These are phyloP conservation scores for Carallia pectinifolia DNA, from an alignment of 345 rosid genomes.

Conservation along the genomic window DNA sequence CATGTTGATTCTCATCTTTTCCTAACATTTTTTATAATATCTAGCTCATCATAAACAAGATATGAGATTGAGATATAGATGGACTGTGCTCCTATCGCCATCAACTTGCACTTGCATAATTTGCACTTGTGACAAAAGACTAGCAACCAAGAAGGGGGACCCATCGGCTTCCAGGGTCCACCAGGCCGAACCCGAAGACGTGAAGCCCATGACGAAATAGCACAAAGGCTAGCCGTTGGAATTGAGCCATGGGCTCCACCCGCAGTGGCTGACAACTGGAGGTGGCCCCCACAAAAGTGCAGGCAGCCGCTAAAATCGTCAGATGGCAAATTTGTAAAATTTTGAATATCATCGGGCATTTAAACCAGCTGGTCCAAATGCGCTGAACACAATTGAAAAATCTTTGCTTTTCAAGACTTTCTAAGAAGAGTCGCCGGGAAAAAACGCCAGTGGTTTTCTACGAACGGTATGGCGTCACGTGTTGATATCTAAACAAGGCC, in stretches of 20 bases:
- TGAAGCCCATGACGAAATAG: neutral
- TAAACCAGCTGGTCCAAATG: neutral
- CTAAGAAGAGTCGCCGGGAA: no score
- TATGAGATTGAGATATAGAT: no score
- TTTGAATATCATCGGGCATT: neutral
- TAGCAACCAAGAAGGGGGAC: neutral
- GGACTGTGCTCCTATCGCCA: no score
- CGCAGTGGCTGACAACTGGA: neutral
- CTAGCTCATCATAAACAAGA: no score
- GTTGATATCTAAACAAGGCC: no score
- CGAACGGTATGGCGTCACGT: neutral
- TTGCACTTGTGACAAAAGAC: neutral
- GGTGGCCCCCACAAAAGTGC: no score
- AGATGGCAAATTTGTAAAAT: constrained; percentile 10
- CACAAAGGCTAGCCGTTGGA: neutral
- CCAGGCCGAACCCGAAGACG: neutral
- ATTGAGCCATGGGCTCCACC: neutral
- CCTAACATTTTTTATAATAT: no score
- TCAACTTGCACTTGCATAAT: no score
- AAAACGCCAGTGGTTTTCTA: neutral
- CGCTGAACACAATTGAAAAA: neutral
- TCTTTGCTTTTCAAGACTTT: neutral
- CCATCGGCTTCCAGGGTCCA: neutral
- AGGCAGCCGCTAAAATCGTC: neutral
- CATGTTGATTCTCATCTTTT: no score